These are phyloP conservation scores for Centrapalus pauciflorus DNA, from an alignment of 129 eudicot species.

Conservation along the genomic window DNA sequence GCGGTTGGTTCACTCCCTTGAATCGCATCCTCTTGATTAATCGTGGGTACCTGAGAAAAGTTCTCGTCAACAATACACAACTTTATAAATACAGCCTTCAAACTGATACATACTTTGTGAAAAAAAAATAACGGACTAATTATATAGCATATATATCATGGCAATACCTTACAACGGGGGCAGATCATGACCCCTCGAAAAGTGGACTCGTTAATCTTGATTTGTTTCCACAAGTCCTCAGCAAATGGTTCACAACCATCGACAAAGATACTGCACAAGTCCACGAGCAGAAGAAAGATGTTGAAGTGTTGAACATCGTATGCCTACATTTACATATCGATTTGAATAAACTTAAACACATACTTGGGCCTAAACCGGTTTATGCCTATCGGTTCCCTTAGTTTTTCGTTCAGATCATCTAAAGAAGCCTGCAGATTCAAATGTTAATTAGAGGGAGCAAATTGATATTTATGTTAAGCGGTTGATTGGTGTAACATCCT, in stretches of 20 bases:
- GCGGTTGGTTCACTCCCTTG: constrained; percentile 47
- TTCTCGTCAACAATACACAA: background rate
- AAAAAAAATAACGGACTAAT: background rate
- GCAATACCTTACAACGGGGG: constrained; percentile 79
- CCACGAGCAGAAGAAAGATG: too few species aligned
- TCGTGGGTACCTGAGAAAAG: constrained; percentile 47
- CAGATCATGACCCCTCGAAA: constrained; percentile 65
- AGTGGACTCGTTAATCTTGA: constrained; percentile 47
- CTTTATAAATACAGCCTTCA: background rate
- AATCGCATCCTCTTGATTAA: constrained; percentile 58
- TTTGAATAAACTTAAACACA: background rate
- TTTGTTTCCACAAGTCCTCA: constrained; percentile 83
- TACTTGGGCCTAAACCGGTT: constrained; percentile 90
- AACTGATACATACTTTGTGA: too few species aligned
- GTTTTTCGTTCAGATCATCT: constrained; percentile 52
- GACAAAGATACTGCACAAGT: constrained; percentile 55
- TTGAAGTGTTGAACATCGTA: too few species aligned
- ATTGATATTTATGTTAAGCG: too few species aligned
- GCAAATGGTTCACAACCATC: constrained; percentile 76
- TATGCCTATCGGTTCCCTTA: constrained; percentile 53
- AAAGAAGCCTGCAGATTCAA: constrained; percentile 52
- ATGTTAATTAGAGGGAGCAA: too few species aligned
- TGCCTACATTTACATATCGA: too few species aligned
- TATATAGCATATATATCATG: background rate
- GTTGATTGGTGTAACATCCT: too few species aligned